phyloP scores from a whole-genome alignment of 768 basidiomycete genomes.

The Tephrocybe sp. region DNA sequence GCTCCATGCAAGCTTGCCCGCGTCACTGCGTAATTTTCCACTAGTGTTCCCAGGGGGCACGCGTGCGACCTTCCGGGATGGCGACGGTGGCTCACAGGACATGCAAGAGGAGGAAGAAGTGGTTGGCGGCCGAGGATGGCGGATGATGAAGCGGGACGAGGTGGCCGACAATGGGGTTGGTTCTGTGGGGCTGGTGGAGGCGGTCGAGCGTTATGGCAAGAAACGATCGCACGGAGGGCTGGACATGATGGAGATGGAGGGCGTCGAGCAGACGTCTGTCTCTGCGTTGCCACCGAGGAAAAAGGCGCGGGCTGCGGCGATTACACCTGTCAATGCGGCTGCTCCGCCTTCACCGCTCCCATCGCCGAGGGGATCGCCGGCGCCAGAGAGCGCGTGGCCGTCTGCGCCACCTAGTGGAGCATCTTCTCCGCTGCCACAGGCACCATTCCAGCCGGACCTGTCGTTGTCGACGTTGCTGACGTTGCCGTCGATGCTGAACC shows the following conservation, averaged over 20 bases:
- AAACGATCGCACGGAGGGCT: slow-evolving; percentile 69
- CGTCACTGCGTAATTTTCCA: slow-evolving; percentile 70
- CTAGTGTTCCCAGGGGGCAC: slow-evolving; percentile 79
- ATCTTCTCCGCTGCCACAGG: slow-evolving; percentile 65
- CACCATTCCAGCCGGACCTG: slow-evolving; percentile 79
- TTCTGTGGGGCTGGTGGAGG: slow-evolving; percentile 69
- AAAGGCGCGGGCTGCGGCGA: slow-evolving; percentile 65
- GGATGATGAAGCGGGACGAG: slow-evolving; percentile 69
- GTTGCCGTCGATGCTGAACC: slow-evolving; percentile 75
- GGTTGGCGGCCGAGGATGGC: slow-evolving; percentile 69
- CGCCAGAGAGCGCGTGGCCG: slow-evolving; percentile 73
- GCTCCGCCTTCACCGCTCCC: slow-evolving; percentile 84
- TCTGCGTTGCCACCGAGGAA: slow-evolving; percentile 64
- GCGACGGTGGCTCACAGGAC: slow-evolving; percentile 57
- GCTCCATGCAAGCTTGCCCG: slow-evolving; percentile 69
- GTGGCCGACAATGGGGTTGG: slow-evolving; percentile 38
- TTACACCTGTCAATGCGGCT: slow-evolving; percentile 66
- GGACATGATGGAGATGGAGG: slow-evolving; percentile 54
- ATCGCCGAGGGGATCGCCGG: slow-evolving; percentile 82
- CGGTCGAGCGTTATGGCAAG: slow-evolving; percentile 85
- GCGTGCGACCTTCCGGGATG: slow-evolving; percentile 77
- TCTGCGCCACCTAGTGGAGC: slow-evolving; percentile 79
- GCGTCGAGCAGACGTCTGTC: slow-evolving; percentile 41
- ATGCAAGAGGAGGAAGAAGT: slow-evolving; percentile 72
- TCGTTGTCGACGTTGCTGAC: slow-evolving; percentile 83